phyloP scores from a whole-genome alignment of 495 filamentous ascomycete species.

The Ramalina peruviana region DNA sequence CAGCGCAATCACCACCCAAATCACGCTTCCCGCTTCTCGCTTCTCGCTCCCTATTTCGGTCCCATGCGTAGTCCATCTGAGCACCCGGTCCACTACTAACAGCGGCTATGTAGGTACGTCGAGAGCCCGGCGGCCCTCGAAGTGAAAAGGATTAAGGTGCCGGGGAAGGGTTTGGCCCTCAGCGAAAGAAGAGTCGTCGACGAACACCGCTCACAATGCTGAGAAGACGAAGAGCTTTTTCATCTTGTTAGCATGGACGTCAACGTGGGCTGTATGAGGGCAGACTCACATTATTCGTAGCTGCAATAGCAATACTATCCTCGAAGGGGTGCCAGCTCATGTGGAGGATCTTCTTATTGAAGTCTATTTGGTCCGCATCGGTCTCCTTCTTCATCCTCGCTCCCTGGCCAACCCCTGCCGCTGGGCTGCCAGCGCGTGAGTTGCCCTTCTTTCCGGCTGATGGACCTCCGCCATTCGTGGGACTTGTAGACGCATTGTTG shows the following conservation, averaged over 20 bases:
- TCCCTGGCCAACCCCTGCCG: constrained; percentile 64
- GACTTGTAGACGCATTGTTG: constrained; percentile 53
- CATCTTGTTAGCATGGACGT: constrained; percentile 11
- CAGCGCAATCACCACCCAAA: neutral
- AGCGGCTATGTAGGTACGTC: no score
- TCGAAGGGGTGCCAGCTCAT: constrained; percentile 99
- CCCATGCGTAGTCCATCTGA: no score
- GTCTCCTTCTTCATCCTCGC: constrained; percentile 98
- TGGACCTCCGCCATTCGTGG: constrained; percentile 41
- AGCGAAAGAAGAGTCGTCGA: no score
- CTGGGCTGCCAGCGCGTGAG: constrained; percentile 79
- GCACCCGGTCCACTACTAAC: no score
- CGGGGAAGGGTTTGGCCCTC: no score
- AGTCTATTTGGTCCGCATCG: constrained; percentile 98
- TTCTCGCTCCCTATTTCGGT: no score
- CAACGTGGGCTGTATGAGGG: no score
- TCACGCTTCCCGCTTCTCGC: neutral
- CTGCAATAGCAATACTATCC: constrained; percentile 98
- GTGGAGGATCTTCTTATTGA: constrained; percentile 99
- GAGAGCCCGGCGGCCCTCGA: no score
- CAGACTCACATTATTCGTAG: constrained; percentile 89
- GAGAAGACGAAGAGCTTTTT: constrained; percentile 90
- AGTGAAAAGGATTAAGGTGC: no score
- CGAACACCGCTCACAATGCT: constrained; percentile 52
- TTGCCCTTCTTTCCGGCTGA: constrained; percentile 66